These are phyloP conservation scores for Cercospora beticola DNA, from an alignment of 2,329 filamentous ascomycete genomes.

Conservation along the genomic window DNA sequence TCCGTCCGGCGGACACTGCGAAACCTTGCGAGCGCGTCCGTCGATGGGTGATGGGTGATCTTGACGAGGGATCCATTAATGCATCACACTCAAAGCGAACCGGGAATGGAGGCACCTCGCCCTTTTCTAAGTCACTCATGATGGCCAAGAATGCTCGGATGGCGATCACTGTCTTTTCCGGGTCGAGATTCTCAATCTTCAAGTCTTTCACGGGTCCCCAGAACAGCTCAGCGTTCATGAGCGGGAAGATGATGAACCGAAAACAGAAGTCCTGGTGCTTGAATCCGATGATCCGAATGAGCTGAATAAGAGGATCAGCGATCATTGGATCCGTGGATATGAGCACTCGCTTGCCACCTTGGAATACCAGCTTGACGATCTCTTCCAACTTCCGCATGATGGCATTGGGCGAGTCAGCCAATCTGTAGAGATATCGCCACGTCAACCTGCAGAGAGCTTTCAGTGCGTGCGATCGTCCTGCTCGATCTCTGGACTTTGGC, in stretches of 20 bases:
- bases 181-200: conserved; percentile 88
- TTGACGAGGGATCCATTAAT: conserved; percentile 42
- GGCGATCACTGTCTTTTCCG: conserved; percentile 94
- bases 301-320: conserved; percentile 85
- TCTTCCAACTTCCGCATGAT: conserved; percentile 83
- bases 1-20: conserved; percentile 46
- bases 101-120: conserved; percentile 82
- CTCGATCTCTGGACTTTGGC: conserved; percentile 78
- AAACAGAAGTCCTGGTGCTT: conserved; percentile 94
- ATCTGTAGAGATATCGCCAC: conserved; percentile 90
- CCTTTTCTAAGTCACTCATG: conserved; percentile 87
- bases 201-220: conserved; percentile 62
- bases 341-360: conserved; percentile 74
- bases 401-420: conserved; percentile 65
- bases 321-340: conserved; percentile 80
- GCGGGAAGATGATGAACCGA: conserved; percentile 84
- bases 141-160: conserved; percentile 92
- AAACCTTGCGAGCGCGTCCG: conserved; percentile 40
- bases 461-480: conserved; percentile 73
- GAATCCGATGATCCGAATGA: conserved; percentile 91
- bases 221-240: conserved; percentile 92
- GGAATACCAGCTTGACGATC: conserved; percentile 79
- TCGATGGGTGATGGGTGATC: conserved; percentile 38
- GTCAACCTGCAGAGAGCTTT: conserved; percentile 86
- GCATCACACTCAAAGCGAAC: conserved; percentile 57